phyloP scores from a whole-genome alignment of 352 stramenopile genomes.

The Phytophthora cryptogea region DNA sequence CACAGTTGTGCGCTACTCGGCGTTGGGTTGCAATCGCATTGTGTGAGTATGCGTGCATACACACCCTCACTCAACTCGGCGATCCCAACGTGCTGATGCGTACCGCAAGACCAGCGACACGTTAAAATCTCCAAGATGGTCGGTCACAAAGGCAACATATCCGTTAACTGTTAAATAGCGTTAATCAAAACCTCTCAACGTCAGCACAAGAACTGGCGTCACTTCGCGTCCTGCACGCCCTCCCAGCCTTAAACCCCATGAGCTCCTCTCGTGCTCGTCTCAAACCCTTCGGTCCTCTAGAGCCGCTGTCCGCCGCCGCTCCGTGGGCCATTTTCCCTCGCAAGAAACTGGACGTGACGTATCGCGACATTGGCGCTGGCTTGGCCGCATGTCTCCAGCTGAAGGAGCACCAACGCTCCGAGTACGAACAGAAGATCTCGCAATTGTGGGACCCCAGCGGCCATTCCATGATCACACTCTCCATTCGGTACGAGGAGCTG shows the following conservation, averaged over 20 bases:
- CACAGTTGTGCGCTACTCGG: too few relatives aligned
- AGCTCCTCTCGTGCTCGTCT: conserved; percentile 18
- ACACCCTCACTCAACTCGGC: too few relatives aligned
- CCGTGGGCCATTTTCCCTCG: conserved; percentile 82
- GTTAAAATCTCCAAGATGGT: too few relatives aligned
- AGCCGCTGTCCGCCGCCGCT: conserved; percentile 56
- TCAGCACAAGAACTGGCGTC: conserved; percentile 6
- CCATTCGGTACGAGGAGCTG: conserved; percentile 49
- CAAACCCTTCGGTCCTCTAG: conserved; percentile 42
- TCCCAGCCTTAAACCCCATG: conserved; percentile 18
- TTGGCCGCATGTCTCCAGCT: conserved; percentile 62
- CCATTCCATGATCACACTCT: conserved; percentile 71
- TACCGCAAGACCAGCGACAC: too few relatives aligned
- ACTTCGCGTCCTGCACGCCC: conserved; percentile 18
- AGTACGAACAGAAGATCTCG: conserved; percentile 54
- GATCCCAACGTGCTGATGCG: too few relatives aligned
- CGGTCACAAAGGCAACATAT: background rate
- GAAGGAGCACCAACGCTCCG: conserved; percentile 56
- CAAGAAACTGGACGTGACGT: conserved; percentile 86
- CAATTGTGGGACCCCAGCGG: conserved; percentile 61
- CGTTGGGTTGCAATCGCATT: too few relatives aligned
- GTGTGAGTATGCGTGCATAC: too few relatives aligned
- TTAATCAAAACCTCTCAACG: background rate
- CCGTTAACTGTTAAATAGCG: background rate
- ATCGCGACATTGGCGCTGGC: conserved; percentile 62